phyloP scores from a whole-genome alignment of 768 basidiomycete genomes.

The Favolaschia claudopus region DNA sequence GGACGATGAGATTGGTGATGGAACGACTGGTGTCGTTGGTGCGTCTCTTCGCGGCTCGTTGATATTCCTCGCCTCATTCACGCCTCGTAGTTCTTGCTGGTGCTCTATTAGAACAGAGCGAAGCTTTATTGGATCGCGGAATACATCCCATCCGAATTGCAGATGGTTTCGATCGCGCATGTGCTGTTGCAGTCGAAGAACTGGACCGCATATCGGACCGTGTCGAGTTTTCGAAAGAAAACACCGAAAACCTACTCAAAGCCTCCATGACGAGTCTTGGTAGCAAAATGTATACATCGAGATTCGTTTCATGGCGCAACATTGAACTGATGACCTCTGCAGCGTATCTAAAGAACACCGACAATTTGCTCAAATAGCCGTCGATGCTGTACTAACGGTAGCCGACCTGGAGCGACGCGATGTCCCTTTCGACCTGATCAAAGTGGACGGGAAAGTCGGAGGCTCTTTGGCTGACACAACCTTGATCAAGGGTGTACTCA shows the following conservation, averaged over 20 bases:
- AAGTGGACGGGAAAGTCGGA: constrained; percentile 98
- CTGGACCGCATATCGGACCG: constrained; percentile 91
- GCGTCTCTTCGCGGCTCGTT: constrained; percentile 42
- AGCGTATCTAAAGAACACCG: constrained; percentile 97
- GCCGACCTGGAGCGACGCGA: constrained; percentile 95
- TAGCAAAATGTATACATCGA: constrained; percentile 99
- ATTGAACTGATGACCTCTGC: constrained; percentile 13
- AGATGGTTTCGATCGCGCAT: constrained; percentile 97
- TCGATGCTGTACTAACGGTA: constrained; percentile 94
- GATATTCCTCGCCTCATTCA: background rate
- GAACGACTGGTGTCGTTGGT: constrained; percentile 99
- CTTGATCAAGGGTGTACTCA: constrained; percentile 95
- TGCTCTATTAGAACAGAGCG: constrained; percentile 93
- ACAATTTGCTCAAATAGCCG: constrained; percentile 97
- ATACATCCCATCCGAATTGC: constrained; percentile 99
- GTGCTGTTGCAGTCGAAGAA: constrained; percentile 87
- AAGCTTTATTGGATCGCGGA: constrained; percentile 96
- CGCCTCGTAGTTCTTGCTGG: constrained; percentile 85
- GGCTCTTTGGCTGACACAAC: constrained; percentile 95
- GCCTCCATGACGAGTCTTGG: constrained; percentile 96
- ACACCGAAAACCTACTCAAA: constrained; percentile 90
- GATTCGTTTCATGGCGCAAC: background rate
- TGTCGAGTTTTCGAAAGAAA: constrained; percentile 81
- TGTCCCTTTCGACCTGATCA: constrained; percentile 97
- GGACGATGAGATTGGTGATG: constrained; percentile 99